These are phyloP conservation scores for Trichoderma asperelloides DNA, from an alignment of 495 filamentous ascomycete species.

Conservation along the genomic window DNA sequence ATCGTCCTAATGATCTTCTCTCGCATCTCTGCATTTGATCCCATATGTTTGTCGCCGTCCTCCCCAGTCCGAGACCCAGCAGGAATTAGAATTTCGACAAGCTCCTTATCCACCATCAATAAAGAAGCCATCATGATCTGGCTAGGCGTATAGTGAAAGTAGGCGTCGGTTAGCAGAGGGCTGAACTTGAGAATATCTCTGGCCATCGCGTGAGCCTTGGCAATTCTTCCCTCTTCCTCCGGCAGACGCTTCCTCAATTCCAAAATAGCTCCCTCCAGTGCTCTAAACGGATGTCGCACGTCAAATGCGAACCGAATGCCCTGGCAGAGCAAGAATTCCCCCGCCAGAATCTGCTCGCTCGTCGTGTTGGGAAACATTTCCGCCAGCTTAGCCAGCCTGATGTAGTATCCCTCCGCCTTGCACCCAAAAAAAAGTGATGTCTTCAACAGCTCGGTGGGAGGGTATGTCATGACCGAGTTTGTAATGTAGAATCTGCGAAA, in stretches of 20 bases:
- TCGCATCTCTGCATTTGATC: constrained; percentile 15
- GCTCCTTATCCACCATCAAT: constrained; percentile 59
- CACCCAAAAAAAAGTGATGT: constrained; percentile 84
- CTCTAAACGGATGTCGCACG: constrained; percentile 82
- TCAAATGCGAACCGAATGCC: constrained; percentile 91
- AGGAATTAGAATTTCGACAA: constrained; percentile 61
- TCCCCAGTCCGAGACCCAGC: constrained; percentile 18
- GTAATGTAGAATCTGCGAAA: constrained; percentile 89
- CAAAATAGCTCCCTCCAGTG: constrained; percentile 76
- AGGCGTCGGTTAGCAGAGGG: constrained; percentile 79
- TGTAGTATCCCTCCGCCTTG: constrained; percentile 81
- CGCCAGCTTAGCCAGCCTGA: constrained; percentile 54
- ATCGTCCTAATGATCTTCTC: constrained; percentile 41
- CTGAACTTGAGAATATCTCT: constrained; percentile 66
- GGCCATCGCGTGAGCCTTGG: constrained; percentile 58
- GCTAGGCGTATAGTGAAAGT: constrained; percentile 91
- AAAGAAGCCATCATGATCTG: constrained; percentile 87
- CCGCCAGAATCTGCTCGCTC: constrained; percentile 70
- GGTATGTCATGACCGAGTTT: constrained; percentile 91
- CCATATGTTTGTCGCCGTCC: constrained; percentile 19
- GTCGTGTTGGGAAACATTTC: constrained; percentile 53
- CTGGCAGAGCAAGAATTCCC: constrained; percentile 86
- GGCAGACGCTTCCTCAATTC: constrained; percentile 53
- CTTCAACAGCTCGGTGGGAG: constrained; percentile 74
- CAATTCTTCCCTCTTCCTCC: constrained; percentile 45